Evolutionary conservation across 192 early-diverging fungal species (phyloP).

Genomic region (Podila horticola): DNA sequence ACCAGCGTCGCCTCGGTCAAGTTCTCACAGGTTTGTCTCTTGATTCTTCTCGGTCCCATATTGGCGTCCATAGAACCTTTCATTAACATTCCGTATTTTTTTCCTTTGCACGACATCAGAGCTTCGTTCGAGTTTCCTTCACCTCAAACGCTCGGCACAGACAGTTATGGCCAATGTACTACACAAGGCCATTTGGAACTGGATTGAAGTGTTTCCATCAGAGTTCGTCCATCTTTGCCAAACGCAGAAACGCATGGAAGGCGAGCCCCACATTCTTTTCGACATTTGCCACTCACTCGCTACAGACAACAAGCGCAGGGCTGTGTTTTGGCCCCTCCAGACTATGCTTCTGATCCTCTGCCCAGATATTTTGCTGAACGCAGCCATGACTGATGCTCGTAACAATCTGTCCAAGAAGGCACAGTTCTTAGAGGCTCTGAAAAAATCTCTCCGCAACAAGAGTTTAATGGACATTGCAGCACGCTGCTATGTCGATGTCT

Average conservation of each 20-base stretch:
- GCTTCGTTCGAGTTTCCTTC: conserved; percentile 59
- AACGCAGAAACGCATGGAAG: conserved; percentile 65
- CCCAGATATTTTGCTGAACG: conserved; percentile 79
- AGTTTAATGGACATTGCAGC: conserved; percentile 73
- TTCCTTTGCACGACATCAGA: conserved; percentile 38
- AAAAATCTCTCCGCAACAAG: conserved; percentile 61
- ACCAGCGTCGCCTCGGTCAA: conserved; percentile 75
- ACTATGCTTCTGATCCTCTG: conserved; percentile 87
- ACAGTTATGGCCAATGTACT: conserved; percentile 79
- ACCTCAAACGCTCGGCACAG: conserved; percentile 77
- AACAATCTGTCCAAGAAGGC: conserved; percentile 55
- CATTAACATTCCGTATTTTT: background rate
- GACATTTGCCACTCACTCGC: conserved; percentile 73
- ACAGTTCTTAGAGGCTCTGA: conserved; percentile 62
- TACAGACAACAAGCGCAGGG: conserved; percentile 69
- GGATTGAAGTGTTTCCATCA: conserved; percentile 86
- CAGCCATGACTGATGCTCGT: conserved; percentile 54
- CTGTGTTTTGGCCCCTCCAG: conserved; percentile 88
- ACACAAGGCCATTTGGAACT: conserved; percentile 90
- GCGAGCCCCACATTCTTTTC: conserved; percentile 81
- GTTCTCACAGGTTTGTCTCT: conserved; percentile 63
- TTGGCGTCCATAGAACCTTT: background rate
- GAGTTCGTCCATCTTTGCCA: conserved; percentile 87
- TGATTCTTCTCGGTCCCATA: background rate
- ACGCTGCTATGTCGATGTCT: conserved; percentile 80